Percentiles rank a stretch among this genome's conserved stretches.
Conservation (phyloP, 306 rosid species). For the Cyamopsis tetragonoloba region DNA sequence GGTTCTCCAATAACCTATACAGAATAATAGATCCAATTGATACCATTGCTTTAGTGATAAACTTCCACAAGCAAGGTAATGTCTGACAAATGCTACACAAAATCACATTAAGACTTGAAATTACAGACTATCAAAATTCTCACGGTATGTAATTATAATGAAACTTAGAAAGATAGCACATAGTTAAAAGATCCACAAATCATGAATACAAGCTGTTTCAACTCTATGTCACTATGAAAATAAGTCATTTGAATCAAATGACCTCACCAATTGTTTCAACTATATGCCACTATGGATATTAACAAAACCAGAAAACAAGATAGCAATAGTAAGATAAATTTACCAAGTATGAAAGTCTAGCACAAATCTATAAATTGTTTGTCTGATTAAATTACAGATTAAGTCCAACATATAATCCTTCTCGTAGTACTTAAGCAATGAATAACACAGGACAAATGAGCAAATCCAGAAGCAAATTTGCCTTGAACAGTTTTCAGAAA, state of each 20-base stretch:
- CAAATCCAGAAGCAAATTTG: background rate
- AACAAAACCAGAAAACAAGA: background rate
- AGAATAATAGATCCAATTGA: slow-evolving; percentile 4
- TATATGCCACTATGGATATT: background rate
- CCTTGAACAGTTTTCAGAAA: background rate
- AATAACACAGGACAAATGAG: background rate
- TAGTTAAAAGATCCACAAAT: background rate
- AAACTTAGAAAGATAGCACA: background rate
- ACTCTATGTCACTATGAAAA: background rate
- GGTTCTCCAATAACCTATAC: slow-evolving; percentile 90
- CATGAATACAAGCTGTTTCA: background rate
- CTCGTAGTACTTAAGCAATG: background rate
- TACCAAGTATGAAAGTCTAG: background rate
- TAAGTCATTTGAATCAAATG: background rate
- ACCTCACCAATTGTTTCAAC: background rate
- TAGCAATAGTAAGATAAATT: background rate
- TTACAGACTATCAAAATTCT: background rate
- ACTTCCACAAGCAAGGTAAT: background rate
- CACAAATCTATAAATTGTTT: background rate
- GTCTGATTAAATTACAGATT: background rate
- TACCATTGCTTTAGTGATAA: background rate
- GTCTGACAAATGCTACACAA: background rate
- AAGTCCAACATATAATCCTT: background rate
- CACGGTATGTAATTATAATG: background rate
- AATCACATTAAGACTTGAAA: background rate